Evolutionary conservation across 2,329 filamentous ascomycete species (phyloP).

Genomic region (Fusarium sp.): DNA sequence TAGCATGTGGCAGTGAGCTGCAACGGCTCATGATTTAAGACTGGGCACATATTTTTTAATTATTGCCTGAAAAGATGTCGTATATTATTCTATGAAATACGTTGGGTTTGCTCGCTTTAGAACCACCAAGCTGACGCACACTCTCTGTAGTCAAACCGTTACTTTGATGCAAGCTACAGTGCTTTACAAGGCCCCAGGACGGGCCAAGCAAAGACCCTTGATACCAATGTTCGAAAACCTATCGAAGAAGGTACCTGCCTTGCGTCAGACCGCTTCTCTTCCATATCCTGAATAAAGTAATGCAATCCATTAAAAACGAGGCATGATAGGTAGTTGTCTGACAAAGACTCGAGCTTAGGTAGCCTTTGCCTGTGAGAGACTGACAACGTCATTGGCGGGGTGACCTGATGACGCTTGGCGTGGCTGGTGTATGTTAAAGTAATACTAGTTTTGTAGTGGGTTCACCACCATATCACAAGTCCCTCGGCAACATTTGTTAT

Average conservation of each 20-base stretch:
- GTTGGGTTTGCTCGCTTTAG: neutral
- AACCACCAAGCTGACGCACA: neutral
- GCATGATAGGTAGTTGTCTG: constrained; percentile 21
- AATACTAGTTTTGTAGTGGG: neutral
- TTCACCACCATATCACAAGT: neutral
- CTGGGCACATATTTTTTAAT: neutral
- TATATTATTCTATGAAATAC: neutral
- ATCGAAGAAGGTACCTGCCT: neutral
- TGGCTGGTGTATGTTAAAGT: constrained; percentile 20
- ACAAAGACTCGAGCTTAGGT: constrained; percentile 22
- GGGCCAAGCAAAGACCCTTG: neutral
- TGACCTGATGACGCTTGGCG: constrained; percentile 43
- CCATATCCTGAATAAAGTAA: constrained; percentile 1
- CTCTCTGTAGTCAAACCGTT: neutral
- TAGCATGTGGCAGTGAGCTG: constrained; percentile 15
- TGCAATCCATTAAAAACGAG: constrained; percentile 15
- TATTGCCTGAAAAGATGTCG: neutral
- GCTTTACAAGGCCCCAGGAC: neutral
- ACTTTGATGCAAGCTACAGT: neutral
- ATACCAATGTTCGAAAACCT: neutral
- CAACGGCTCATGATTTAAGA: constrained; percentile 3
- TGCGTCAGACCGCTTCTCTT: constrained; percentile 17
- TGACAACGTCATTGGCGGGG: constrained; percentile 51
- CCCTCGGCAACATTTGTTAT: neutral
- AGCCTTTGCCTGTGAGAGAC: constrained; percentile 24